Evolutionary conservation across 768 basidiomycete genomes (phyloP), one percentile per base, ranked within the genome.

Genomic region (Paxillus rubicundulus): DNA sequence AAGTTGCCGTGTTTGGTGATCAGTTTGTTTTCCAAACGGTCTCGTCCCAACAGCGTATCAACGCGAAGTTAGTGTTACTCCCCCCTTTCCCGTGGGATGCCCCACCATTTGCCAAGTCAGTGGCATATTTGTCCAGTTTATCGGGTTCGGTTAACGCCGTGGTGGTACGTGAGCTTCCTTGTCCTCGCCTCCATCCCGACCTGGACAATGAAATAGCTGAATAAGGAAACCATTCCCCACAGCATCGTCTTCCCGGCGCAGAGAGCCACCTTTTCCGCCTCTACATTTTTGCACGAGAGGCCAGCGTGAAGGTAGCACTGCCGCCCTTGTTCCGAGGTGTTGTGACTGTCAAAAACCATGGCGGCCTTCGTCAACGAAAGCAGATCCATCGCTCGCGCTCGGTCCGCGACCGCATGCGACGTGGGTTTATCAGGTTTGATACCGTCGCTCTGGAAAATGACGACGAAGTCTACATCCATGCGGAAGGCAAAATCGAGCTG

Each of bases 51-150:
- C 65, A 59, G 41, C 53, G 61, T 18, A 58, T 69, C 55, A 56
- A 60, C 2, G 69, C 68, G 39, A 71, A 50, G 42, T 45, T 71
- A 1, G 30, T 61, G 38, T 53, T 69, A 9, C 65, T 65, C 9
- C 49, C 69, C 28, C 68, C 63, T 20, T 36, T 60, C 24, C 56
- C 66, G n/a, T 64, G 56, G 41, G 70, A 70, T 43, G 32, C 36
- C 39, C 55, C 60, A 18, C 63, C 69, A 1, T 58, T 67, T 55
- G 69, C 68, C n/a, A 69, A 70, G 54, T 69, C 67, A 14, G 67
- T 59, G 24, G 61, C 69, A 16, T 71, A 63, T 57, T 49, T 69
- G 54, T 65, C 69, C 16, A 69, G 60, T 48, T 28, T 59, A 16
- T 61, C 61, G 28, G 65, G 61, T n/a, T 40, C 67, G 13, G 46